Conservation (phyloP, 2,329 filamentous ascomycete genomes). For the Penicillium rolfsii region DNA sequence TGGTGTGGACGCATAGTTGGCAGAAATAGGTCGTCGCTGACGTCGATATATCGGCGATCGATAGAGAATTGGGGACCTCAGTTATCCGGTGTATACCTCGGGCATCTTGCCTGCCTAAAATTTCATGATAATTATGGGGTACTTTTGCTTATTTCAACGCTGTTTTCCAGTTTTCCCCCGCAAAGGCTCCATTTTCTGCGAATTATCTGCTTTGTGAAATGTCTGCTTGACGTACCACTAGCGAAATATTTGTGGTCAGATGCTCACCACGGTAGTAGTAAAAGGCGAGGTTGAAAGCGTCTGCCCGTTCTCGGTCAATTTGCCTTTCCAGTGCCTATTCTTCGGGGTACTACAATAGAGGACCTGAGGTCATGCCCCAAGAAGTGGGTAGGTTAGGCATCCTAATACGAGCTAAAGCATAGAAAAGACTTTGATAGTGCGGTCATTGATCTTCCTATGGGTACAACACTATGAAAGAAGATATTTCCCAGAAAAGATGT, state of each 20-base stretch:
- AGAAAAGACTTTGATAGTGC: background rate
- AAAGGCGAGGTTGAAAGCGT: background rate
- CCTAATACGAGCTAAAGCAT: background rate
- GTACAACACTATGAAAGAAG: background rate
- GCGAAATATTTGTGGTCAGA: background rate
- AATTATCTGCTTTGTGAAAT: background rate
- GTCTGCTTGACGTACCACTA: background rate
- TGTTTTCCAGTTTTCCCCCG: too few relatives aligned
- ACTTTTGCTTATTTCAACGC: too few relatives aligned
- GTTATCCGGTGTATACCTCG: too few relatives aligned
- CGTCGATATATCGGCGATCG: too few relatives aligned
- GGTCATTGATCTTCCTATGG: background rate
- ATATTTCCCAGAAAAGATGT: too few relatives aligned
- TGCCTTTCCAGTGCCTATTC: background rate
- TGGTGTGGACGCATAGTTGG: too few relatives aligned
- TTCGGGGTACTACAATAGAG: background rate
- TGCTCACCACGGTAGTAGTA: background rate
- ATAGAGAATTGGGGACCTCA: too few relatives aligned
- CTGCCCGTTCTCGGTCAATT: background rate
- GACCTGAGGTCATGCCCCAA: background rate
- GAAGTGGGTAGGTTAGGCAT: background rate
- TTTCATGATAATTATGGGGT: too few relatives aligned
- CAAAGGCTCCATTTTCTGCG: too few relatives aligned
- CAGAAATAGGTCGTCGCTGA: too few relatives aligned
- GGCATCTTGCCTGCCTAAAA: too few relatives aligned